phyloP scores from a whole-genome alignment of 345 rosid genomes.

The Gossypium herbaceum region DNA sequence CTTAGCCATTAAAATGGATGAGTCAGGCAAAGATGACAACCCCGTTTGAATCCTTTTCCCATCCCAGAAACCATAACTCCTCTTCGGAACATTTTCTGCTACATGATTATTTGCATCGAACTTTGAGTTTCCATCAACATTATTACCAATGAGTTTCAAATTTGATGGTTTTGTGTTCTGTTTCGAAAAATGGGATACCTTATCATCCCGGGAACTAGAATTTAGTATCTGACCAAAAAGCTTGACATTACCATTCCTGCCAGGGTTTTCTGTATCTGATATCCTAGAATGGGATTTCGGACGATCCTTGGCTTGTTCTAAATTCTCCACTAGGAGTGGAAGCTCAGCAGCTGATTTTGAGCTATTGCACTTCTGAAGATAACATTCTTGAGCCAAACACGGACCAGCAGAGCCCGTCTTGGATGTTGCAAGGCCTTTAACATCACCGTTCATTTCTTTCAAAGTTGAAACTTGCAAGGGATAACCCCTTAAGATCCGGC shows the following conservation, averaged over 20 bases:
- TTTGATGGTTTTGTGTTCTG: constrained; percentile 36
- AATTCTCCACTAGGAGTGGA: constrained; percentile 29
- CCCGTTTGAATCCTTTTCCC: constrained; percentile 75
- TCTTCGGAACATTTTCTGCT: constrained; percentile 53
- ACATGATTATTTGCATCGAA: constrained; percentile 43
- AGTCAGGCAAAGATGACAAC: constrained; percentile 65
- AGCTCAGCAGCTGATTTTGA: constrained; percentile 36
- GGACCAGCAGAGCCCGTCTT: constrained; percentile 23
- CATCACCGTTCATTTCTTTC: constrained; percentile 46
- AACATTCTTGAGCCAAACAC: constrained; percentile 33
- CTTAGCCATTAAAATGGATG: constrained; percentile 58
- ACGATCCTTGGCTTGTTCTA: constrained; percentile 34
- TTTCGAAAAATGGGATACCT: constrained; percentile 29
- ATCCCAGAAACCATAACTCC: constrained; percentile 79
- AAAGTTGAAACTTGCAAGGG: constrained; percentile 33
- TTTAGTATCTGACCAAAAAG: constrained; percentile 82
- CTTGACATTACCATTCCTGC: constrained; percentile 70
- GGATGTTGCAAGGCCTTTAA: constrained; percentile 26
- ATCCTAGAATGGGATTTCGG: constrained; percentile 37
- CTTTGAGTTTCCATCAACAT: constrained; percentile 32
- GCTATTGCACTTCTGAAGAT: constrained; percentile 53
- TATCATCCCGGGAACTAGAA: constrained; percentile 32
- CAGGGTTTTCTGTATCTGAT: constrained; percentile 45
- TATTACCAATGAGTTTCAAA: constrained; percentile 32
- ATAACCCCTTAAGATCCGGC: constrained; percentile 48